Percentiles rank a stretch among this genome's conserved stretches.
Conservation (phyloP, 2,329 filamentous ascomycete genomes). For the Claviceps humidiphila region DNA sequence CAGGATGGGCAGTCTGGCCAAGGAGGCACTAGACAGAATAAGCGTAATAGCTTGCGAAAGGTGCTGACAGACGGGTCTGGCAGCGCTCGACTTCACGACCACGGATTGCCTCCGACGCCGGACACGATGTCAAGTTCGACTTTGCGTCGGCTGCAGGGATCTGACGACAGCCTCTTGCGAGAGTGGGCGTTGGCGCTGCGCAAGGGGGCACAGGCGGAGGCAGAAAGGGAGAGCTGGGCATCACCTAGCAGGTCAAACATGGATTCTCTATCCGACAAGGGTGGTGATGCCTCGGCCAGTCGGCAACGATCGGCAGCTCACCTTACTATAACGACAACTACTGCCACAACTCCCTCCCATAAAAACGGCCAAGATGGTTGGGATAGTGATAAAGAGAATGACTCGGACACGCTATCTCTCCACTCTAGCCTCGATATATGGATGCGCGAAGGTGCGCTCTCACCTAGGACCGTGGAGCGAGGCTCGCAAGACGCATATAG, state of each 20-base stretch:
- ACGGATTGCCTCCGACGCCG: slow-evolving; percentile 41
- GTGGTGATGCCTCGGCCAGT: slow-evolving; percentile 13
- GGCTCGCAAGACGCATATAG: slow-evolving; percentile 41
- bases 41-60: slow-evolving; percentile 32
- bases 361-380: slow-evolving; percentile 26
- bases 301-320: slow-evolving; percentile 36
- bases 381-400: slow-evolving; percentile 29
- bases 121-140: slow-evolving; percentile 47
- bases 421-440: slow-evolving; percentile 43
- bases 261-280: slow-evolving; percentile 10
- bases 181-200: slow-evolving; percentile 6
- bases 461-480: slow-evolving; percentile 16
- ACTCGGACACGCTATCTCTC: slow-evolving; percentile 22
- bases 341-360: slow-evolving; percentile 21
- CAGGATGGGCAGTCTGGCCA: slow-evolving; percentile 11
- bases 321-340: slow-evolving; percentile 11
- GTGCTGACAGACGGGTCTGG: slow-evolving; percentile 34
- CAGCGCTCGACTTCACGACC: slow-evolving; percentile 27
- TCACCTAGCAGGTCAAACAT: background rate
- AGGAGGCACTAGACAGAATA: slow-evolving; percentile 28
- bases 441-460: slow-evolving; percentile 40
- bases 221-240: slow-evolving; percentile 4
- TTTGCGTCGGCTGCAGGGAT: slow-evolving; percentile 35
- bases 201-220: background rate
- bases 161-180: slow-evolving; percentile 32